phyloP scores from a whole-genome alignment of 352 stramenopile genomes.

The Phytopythium montanum region DNA sequence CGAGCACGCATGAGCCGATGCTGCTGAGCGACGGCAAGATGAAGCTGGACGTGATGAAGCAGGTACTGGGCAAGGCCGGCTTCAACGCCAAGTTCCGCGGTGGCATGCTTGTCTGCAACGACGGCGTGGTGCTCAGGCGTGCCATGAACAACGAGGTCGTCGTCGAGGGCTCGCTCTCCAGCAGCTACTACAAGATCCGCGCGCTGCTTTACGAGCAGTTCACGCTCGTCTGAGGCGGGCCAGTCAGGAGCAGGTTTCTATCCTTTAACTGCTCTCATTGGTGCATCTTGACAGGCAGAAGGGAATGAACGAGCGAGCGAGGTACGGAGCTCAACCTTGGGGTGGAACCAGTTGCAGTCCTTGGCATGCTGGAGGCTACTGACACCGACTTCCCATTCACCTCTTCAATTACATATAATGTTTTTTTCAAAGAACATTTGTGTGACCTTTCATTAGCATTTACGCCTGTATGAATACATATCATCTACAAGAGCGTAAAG shows the following conservation, averaged over 20 bases:
- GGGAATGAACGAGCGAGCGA: too few relatives aligned
- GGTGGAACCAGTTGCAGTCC: too few relatives aligned
- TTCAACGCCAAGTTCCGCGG: slow-evolving; percentile 90
- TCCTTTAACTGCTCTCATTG: too few relatives aligned
- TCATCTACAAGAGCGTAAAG: not conserved
- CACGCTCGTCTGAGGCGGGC: slow-evolving; percentile 59
- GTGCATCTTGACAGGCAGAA: too few relatives aligned
- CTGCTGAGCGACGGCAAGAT: slow-evolving; percentile 87
- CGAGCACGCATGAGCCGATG: slow-evolving; percentile 67
- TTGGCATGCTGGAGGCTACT: too few relatives aligned
- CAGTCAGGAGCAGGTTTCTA: too few relatives aligned
- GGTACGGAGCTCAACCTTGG: too few relatives aligned
- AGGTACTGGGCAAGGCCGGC: slow-evolving; percentile 78
- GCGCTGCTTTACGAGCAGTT: slow-evolving; percentile 87
- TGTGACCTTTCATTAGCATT: too few relatives aligned
- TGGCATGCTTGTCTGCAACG: slow-evolving; percentile 87
- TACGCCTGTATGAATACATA: not conserved
- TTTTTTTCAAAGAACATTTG: too few relatives aligned
- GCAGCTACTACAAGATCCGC: slow-evolving; percentile 87
- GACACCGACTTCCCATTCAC: too few relatives aligned
- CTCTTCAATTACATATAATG: too few relatives aligned
- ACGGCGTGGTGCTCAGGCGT: slow-evolving; percentile 85
- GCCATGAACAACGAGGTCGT: slow-evolving; percentile 87
- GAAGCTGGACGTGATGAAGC: slow-evolving; percentile 89
- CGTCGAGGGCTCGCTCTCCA: slow-evolving; percentile 79